phyloP scores from a whole-genome alignment of 2,329 filamentous ascomycete species.

The Aspergillus carbonarius region DNA sequence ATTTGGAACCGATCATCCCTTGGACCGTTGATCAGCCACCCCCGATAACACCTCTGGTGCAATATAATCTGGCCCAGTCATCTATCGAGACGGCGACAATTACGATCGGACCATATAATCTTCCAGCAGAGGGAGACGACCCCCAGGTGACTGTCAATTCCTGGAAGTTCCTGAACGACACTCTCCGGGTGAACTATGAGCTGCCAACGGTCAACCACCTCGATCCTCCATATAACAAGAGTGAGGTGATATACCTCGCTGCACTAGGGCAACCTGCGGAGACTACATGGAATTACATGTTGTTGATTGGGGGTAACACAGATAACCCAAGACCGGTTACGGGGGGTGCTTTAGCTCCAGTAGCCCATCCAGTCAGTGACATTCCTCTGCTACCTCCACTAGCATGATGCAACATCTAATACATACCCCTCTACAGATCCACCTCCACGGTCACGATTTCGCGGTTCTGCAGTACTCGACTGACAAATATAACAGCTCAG shows the following conservation, averaged over 20 bases:
- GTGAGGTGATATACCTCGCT: background rate
- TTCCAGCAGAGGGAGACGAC: background rate
- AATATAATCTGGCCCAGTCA: background rate
- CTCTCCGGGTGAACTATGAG: slow-evolving; percentile 3
- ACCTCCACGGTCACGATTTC: slow-evolving; percentile 12
- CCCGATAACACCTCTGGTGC: background rate
- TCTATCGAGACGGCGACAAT: background rate
- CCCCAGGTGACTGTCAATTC: background rate
- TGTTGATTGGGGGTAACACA: slow-evolving; percentile 1
- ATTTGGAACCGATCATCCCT: background rate
- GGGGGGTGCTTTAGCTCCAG: background rate
- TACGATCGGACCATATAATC: background rate
- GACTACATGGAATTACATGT: slow-evolving; percentile 8
- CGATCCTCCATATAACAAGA: background rate
- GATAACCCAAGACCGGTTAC: background rate
- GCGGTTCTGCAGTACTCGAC: slow-evolving; percentile 8
- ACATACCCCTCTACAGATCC: background rate
- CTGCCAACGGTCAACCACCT: slow-evolving; percentile 5
- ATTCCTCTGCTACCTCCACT: background rate
- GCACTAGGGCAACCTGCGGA: background rate
- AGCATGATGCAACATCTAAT: background rate
- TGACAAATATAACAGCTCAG: background rate
- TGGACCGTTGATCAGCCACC: background rate
- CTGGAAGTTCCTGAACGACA: slow-evolving; percentile 4
- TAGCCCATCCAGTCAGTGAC: slow-evolving; percentile 4